A percentile compares a stretch with the other conserved stretches of the same genome.
phyloP scores from a whole-genome alignment of 257 asterid genomes.

The Sherardia arvensis region DNA sequence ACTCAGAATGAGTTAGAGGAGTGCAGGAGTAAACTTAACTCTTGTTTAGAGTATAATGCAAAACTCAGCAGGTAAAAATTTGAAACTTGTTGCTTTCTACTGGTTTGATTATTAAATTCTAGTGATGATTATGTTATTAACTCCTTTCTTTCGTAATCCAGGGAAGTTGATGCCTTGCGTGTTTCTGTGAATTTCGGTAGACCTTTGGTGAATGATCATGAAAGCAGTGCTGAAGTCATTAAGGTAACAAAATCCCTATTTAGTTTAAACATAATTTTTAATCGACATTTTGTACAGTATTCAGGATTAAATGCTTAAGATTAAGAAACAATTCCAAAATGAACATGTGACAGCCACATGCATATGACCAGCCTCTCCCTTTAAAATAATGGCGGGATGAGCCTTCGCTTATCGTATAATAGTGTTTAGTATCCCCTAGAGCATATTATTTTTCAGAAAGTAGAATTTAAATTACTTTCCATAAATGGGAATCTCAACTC shows the following conservation, averaged over 20 bases:
- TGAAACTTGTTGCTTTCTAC: constrained; percentile 4
- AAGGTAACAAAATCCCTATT: constrained; percentile 35
- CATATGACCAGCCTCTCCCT: not conserved
- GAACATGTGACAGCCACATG: not conserved
- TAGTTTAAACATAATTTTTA: not conserved
- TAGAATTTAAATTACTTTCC: not conserved
- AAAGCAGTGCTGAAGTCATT: constrained; percentile 43
- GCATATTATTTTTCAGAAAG: not conserved
- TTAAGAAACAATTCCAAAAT: not conserved
- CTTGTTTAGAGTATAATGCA: constrained; percentile 60
- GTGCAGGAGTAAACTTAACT: constrained; percentile 45
- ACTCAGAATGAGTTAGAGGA: constrained; percentile 59
- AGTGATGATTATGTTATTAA: not conserved
- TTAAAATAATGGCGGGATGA: not conserved
- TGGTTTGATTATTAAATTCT: not conserved
- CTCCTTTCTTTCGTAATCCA: constrained; percentile 23
- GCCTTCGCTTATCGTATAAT: not conserved
- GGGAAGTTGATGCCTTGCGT: constrained; percentile 57
- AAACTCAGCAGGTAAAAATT: constrained; percentile 52
- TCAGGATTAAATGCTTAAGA: not conserved
- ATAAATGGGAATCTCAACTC: not conserved
- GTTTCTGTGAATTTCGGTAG: constrained; percentile 23
- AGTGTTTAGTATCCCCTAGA: not conserved
- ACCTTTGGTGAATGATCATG: constrained; percentile 29
- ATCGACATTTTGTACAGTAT: not conserved